phyloP scores from a whole-genome alignment of 345 rosid genomes.

The Eucalyptus dawsonii region DNA sequence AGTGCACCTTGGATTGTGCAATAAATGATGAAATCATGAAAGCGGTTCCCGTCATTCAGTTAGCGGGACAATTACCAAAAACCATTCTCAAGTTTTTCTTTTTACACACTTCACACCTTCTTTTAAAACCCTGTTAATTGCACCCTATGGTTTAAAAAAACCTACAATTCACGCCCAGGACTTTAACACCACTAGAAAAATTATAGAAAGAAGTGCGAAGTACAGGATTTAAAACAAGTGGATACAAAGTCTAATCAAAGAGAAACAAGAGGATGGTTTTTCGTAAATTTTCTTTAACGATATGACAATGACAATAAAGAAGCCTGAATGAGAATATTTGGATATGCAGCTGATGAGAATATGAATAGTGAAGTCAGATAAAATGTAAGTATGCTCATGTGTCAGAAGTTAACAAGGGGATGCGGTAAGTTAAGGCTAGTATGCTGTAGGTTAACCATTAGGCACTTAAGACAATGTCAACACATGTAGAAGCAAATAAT shows the following conservation, averaged over 20 bases:
- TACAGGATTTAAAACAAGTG: not conserved
- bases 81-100: not conserved
- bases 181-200: not conserved
- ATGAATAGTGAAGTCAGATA: not conserved
- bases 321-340: not conserved
- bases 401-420: not conserved
- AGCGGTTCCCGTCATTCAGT: not conserved
- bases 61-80: not conserved
- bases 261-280: not conserved
- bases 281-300: not conserved
- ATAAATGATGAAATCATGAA: not conserved
- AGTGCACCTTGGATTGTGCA: not conserved
- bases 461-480: not conserved
- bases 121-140: not conserved
- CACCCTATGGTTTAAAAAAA: not conserved
- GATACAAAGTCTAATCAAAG: not conserved
- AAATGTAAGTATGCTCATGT: not conserved
- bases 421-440: not conserved
- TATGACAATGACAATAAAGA: not conserved
- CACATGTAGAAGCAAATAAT: not conserved
- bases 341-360: not conserved
- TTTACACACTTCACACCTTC: not conserved
- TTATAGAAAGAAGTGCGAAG: not conserved
- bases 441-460: not conserved
- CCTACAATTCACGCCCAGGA: not conserved